Percentiles rank a stretch among this genome's conserved stretches.
phyloP scores from a whole-genome alignment of 768 basidiomycete species.

The Russula brevipes region DNA sequence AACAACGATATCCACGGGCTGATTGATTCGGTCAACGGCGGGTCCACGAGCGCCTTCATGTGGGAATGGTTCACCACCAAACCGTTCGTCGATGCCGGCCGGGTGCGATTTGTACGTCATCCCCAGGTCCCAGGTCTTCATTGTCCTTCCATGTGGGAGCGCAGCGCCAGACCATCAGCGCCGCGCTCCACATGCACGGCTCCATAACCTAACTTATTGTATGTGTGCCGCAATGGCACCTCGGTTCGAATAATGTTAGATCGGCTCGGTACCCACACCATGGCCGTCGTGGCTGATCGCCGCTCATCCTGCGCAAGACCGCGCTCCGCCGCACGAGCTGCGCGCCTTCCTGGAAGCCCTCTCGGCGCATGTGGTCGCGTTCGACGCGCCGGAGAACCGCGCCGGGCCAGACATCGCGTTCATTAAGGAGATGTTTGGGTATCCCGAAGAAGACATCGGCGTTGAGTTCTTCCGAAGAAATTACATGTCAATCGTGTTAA shows the following conservation, averaged over 20 bases:
- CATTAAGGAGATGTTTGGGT: slow-evolving; percentile 74
- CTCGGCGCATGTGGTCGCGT: slow-evolving; percentile 58
- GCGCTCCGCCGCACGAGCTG: slow-evolving; percentile 48
- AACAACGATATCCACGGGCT: slow-evolving; percentile 79
- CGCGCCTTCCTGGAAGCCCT: slow-evolving; percentile 58
- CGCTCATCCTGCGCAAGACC: slow-evolving; percentile 61
- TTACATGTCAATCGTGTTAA: not conserved
- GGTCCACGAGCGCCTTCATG: slow-evolving; percentile 86
- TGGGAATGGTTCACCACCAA: slow-evolving; percentile 93
- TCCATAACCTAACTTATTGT: too few relatives aligned
- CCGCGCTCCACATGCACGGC: not conserved
- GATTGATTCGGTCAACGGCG: slow-evolving; percentile 82
- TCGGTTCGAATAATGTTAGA: slow-evolving; percentile 38
- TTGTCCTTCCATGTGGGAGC: not conserved
- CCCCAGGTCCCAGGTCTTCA: too few relatives aligned
- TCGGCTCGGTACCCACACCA: slow-evolving; percentile 82
- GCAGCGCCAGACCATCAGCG: not conserved
- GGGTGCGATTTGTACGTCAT: slow-evolving; percentile 73
- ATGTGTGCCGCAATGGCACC: not conserved
- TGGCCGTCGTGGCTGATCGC: slow-evolving; percentile 98
- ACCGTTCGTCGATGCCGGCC: slow-evolving; percentile 72
- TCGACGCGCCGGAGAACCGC: slow-evolving; percentile 56
- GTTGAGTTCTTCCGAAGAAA: slow-evolving; percentile 35
- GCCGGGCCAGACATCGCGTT: slow-evolving; percentile 61
- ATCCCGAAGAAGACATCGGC: slow-evolving; percentile 75